Evolutionary conservation across 2,329 filamentous ascomycete genomes (phyloP).

Genomic region (Chrysoporthe cubensis): DNA sequence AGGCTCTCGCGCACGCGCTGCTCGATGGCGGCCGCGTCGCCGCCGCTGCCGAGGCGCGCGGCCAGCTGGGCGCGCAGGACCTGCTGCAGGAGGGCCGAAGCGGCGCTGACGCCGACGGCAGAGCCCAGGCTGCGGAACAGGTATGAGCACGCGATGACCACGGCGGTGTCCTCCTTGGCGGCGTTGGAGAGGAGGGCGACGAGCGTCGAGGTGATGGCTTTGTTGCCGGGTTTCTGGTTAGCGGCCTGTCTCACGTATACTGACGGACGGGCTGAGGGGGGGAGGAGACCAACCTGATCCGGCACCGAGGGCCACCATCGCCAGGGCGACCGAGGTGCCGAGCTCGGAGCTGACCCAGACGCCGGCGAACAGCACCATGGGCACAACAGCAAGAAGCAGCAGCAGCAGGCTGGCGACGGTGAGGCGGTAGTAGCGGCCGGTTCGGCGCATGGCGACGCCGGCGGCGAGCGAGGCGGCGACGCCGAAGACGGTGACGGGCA

Average conservation of each 20-base stretch:
- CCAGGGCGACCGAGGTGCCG: constrained; percentile 61
- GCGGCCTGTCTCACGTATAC: constrained; percentile 20
- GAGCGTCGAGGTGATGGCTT: constrained; percentile 72
- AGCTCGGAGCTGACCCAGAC: constrained; percentile 50
- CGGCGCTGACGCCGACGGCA: constrained; percentile 74
- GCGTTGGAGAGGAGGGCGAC: constrained; percentile 75
- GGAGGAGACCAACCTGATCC: constrained; percentile 40
- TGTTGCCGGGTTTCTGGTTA: constrained; percentile 52
- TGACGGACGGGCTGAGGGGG: background rate
- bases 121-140: constrained; percentile 80
- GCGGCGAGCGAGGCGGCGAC: constrained; percentile 67
- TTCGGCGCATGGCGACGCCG: constrained; percentile 70
- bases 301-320: constrained; percentile 48
- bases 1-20: constrained; percentile 71
- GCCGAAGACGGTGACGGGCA: constrained; percentile 65
- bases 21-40: constrained; percentile 68
- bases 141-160: constrained; percentile 79
- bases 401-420: constrained; percentile 61
- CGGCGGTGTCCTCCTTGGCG: constrained; percentile 67
- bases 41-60: constrained; percentile 55
- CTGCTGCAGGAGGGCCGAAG: constrained; percentile 73
- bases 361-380: constrained; percentile 62
- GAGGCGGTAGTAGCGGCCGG: constrained; percentile 72
- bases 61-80: constrained; percentile 62
- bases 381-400: constrained; percentile 57